Base-by-base conservation (phyloP, 1,139 yeast species). In the Protomyces gravidus region DNA sequence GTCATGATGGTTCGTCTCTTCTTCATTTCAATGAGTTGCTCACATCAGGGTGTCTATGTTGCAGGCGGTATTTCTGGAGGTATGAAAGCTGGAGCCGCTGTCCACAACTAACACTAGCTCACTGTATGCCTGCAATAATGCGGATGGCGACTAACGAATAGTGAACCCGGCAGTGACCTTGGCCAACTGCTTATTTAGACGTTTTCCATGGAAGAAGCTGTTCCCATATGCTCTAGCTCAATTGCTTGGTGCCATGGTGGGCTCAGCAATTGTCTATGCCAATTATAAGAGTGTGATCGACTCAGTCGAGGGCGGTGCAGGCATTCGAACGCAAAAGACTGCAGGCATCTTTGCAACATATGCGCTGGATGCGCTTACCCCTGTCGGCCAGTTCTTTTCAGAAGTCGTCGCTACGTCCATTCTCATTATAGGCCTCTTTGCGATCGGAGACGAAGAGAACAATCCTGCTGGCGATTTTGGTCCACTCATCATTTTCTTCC, bases 401-500 rank as follows among this genome's bases (percentile, higher is more conserved):
- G 81, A 78, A 66, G 67, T 75, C 58, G 70, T 77, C 51, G 72
- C 77, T 32, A 71, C 79, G 25, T 77, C 79, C 11, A 63, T 77
- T 36, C 70, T 78, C 47, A 77, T 76, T 66, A 65, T 75, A 19
- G 74, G 78, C 62, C 72, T 78, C 49, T 77, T 77, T 63, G 74
- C 80, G 46, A 69, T 78, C 69, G 75, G 79, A 33, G 81, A 78
- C 68, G 78, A 79, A 55, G 73, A 76, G 66, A 78, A 78, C 60
- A 71, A 76, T 61, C 70, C 61, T 39, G 71, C 80, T 6, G 74
- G 78, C 7, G 73, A 73, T 59, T 64, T 75, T 55, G 78, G 76
- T 67, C 80, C 81, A 33, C 64, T 78, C 53, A 73, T 75, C 68
- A 66, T 78, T 40, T 75, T 76, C 64, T 66, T 78, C 53, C 67